Conservation (phyloP, 805 yeast species). For the Sugiyamaella americana region DNA sequence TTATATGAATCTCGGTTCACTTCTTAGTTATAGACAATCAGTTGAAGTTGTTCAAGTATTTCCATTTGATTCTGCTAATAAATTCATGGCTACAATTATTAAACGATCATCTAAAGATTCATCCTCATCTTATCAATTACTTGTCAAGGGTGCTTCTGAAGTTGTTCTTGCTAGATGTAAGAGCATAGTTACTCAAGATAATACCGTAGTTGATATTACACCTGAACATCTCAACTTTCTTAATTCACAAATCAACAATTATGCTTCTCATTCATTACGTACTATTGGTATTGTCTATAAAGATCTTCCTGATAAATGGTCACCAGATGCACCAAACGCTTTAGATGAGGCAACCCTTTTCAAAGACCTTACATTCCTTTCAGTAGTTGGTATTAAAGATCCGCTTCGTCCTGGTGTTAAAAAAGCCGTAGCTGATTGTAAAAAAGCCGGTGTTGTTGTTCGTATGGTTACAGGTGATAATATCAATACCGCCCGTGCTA, state of each 20-base stretch:
- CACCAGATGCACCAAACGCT: constrained; percentile 18
- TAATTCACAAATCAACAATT: constrained; percentile 42
- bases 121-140: constrained; percentile 44
- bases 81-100: constrained; percentile 84
- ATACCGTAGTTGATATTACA: constrained; percentile 7
- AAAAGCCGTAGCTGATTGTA: constrained; percentile 83
- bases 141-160: constrained; percentile 93
- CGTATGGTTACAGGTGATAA: constrained; percentile 99
- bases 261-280: constrained; percentile 77
- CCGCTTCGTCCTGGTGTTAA: constrained; percentile 87
- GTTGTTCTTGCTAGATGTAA: constrained; percentile 62
- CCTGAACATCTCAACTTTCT: constrained; percentile 30
- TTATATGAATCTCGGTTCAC: constrained; percentile 39
- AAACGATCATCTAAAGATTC: constrained; percentile 21
- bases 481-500: constrained; percentile 83
- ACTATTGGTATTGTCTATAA: constrained; percentile 84
- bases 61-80: constrained; percentile 88
- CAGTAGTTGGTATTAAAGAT: constrained; percentile 89
- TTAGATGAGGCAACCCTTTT: constrained; percentile 19
- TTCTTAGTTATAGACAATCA: constrained; percentile 44
- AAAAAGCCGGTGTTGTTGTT: constrained; percentile 86
- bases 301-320: constrained; percentile 42
- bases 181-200: constrained; percentile 17
- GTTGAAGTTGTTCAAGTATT: constrained; percentile 56
- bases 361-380: constrained; percentile 48